Base-by-base conservation (phyloP, 495 filamentous ascomycete genomes). In the Podospora conica region DNA sequence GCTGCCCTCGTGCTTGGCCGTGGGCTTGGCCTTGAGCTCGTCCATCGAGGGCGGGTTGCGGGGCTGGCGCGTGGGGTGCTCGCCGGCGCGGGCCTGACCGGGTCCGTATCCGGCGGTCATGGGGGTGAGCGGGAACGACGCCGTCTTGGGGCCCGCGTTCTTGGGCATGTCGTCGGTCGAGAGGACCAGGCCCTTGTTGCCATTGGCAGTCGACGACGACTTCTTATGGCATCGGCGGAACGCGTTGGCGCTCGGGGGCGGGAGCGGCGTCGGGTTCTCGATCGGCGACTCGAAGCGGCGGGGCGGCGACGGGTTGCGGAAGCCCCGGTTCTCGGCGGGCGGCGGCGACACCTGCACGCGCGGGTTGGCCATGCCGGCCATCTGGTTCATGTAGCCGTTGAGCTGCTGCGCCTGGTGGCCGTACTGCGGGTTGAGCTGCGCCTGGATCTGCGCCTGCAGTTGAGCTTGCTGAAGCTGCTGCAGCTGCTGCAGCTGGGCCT, bases 141-240 rank as follows among this genome's bases (percentile, higher is more conserved):
- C 82, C 60, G 92, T 92, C 77, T 90, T 93, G 33, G 91, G 91
- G 3, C 90, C 88, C 21, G 86, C 78, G 25, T 81, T 83, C 76
- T 87, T 90, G 22, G 81, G 79, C 9, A 80, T 76, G 29, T 86
- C 86, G 12, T 84, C 80, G 9, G 77, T 80, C 60, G 85, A 76
- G n/a, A 84, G 83, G 54, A 85, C 83, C 64, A 88, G 79, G 22
- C 80, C 77, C 73, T 84, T 88, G 70, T 83, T 80, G 55, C 78
- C 83, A 63, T 87, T 87, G 21, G 85, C 86, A 55, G 93, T 87
- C 3, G 94, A 94, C n/a, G 87, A 86, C 15, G 88, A 85, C 84
- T 97, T 97, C 79, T 93, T 92, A 79, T 98, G 93, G 29, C 91
- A 90, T 64, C 92, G 90, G 63, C 93, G 93, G 80, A 96, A 97